Base-by-base conservation (phyloP, 108 stramenopile species). In the Cyclotella sp. region DNA sequence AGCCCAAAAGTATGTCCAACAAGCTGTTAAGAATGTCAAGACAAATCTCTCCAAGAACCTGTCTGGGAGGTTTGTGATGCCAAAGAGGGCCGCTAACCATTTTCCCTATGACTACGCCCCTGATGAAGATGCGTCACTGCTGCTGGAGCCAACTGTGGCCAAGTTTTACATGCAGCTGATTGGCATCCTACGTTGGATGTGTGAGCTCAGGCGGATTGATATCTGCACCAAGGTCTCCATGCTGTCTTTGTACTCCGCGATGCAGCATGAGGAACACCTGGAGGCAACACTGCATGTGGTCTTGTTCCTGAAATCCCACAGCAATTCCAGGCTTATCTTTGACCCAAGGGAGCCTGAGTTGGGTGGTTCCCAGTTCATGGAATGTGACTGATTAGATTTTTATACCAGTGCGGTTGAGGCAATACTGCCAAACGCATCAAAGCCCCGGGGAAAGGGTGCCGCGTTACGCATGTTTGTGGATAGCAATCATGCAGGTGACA, bases 181-280 rank as follows among this genome's bases (percentile, higher is more conserved):
- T n/a, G 83, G 83, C 13, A 40, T 84, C 27, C 59, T 86, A n/a
- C n/a, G n/a, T 0, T 87, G 86, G 86, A 75, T 78, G 28, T 82
- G 85, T 24, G 85, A 90, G 44, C 44, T 87, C n/a, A 82, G 86
- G 34, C 39, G 85, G 40, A 42, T 85, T 24, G 84, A 89, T 52
- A 84, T 89, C 22, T 26, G 30, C 19, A 52, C 41, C 21, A 83
- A 34, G 84, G 81, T 85, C 0, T 84, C 85, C 43, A 71, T 86
- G 62, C 21, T 89, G 28, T 71, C 86, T 19, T 72, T 74, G 9
- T 70, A 69, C 64, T 44, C 68, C 0, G 85, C 85, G 3, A 29
- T 52, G 28, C 83, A 86, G 13, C 58, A 85, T 11, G 77, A 70
- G 14, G 84, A 77, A 22, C 88, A 89, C 58, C 46, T 89, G 11